A percentile compares a stretch with the other conserved stretches of the same genome.
Evolutionary conservation across 352 stramenopile species (phyloP).

Genomic region (Phytophthora brassicae): DNA sequence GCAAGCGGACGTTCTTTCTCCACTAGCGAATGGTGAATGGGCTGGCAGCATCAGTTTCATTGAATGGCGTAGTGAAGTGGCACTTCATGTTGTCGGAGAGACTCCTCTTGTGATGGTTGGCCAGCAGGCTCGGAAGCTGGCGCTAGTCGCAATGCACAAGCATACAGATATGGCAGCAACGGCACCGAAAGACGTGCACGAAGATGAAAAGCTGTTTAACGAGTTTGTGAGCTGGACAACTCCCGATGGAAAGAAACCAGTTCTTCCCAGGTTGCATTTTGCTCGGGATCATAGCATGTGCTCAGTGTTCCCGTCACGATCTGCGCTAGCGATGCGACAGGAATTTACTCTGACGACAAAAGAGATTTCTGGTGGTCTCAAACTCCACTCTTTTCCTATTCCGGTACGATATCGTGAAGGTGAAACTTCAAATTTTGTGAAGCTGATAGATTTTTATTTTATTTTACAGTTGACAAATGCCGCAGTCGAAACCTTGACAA

Average conservation of each 20-base stretch:
- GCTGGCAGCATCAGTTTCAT: conserved; percentile 83
- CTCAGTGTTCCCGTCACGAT: conserved; percentile 57
- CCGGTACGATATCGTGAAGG: conserved; percentile 38
- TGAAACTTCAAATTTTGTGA: background rate
- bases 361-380: conserved; percentile 81
- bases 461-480: conserved; percentile 50
- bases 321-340: conserved; percentile 64
- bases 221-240: conserved; percentile 83
- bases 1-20: conserved; percentile 42
- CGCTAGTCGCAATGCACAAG: conserved; percentile 70
- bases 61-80: conserved; percentile 81
- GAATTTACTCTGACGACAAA: conserved; percentile 85
- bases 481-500: conserved; percentile 60
- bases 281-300: conserved; percentile 72
- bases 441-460: conserved; percentile 13
- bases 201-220: conserved; percentile 84
- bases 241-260: conserved; percentile 60
- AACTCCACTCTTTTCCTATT: conserved; percentile 80
- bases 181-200: conserved; percentile 38
- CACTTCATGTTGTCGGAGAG: conserved; percentile 73
- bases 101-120: conserved; percentile 78
- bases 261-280: conserved; percentile 76
- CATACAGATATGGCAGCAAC: conserved; percentile 24
- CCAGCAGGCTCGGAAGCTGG: conserved; percentile 75
- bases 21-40: conserved; percentile 70